Base-by-base conservation (phyloP, 2,329 filamentous ascomycete species). In the Helicocarpus griseus region DNA sequence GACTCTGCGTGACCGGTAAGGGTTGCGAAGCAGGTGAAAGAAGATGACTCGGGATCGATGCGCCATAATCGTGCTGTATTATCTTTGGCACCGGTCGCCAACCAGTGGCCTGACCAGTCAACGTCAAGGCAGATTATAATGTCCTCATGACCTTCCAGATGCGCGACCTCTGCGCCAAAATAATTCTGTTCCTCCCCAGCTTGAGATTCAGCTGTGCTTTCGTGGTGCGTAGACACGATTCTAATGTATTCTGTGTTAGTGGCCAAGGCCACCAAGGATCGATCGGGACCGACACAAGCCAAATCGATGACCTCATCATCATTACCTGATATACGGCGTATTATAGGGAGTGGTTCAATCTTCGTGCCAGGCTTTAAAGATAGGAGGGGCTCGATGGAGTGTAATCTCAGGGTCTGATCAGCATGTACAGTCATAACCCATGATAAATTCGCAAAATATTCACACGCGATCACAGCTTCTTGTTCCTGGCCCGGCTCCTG, bases 261-360 rank as follows among this genome's bases (percentile, higher is more conserved):
- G 5, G 91, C 93, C 24, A 98, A 74, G 5, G 93, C 94, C 55
- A 98, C 77, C 48, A 94, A 72, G 2, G 88, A 91, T 52, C 81
- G 82, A 60, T 95, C 85, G 0, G 83, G 81, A 1, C 93, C 81
- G 50, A 97, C 76, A 62, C 93, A 96, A 28, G 85, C 87, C 31
- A 98, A 73, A 64, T 98, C 94, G 59, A 98, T 96, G 49, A 98
- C 89, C 67, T 98, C 93, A 65, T 98, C 94, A 67, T 97, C 89
- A 5, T 93, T 96, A 49, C 93, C 94, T 4, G 91, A 95, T 58
- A 98, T 94, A 41, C 89, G 81, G 58, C 87, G 82, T 41, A 87
- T 77, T 0, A 83, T 62, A 8, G 78, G 74, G 22, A 85, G 67
- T n/a, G 79, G 71, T n/a, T 72, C 67, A 71, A 86, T 63, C 69